phyloP scores from a whole-genome alignment of 306 rosid species.

The Clitoria ternatea region DNA sequence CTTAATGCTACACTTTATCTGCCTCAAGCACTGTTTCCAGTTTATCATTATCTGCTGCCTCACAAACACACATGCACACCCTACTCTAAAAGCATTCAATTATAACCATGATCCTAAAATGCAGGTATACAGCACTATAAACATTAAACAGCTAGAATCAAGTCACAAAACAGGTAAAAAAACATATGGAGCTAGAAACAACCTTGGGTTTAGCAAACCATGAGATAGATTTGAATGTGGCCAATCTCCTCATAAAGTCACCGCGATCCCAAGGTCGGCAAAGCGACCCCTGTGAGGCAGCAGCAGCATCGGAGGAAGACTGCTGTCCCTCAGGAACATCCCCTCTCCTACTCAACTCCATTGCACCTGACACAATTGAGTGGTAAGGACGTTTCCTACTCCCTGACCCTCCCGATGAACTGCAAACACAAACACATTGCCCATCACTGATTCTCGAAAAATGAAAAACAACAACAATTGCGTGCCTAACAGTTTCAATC shows the following conservation, averaged over 20 bases:
- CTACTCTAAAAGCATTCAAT: background rate
- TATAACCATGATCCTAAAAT: background rate
- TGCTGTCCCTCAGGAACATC: slow-evolving; percentile 35
- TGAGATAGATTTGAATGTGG: slow-evolving; percentile 89
- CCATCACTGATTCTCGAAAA: background rate
- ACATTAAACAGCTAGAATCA: no score
- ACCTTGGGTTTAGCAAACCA: slow-evolving; percentile 99
- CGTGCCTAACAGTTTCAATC: background rate
- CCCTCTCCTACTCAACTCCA: slow-evolving; percentile 43
- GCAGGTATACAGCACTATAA: background rate
- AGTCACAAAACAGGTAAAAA: no score
- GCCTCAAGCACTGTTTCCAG: background rate
- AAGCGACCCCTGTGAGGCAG: slow-evolving; percentile 31
- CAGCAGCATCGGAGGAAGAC: slow-evolving; percentile 31
- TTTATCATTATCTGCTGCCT: background rate
- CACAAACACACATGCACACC: background rate
- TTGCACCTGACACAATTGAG: slow-evolving; percentile 43
- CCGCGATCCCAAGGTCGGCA: slow-evolving; percentile 96
- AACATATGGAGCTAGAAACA: background rate
- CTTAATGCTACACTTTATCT: background rate
- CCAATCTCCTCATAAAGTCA: slow-evolving; percentile 70
- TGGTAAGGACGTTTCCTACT: slow-evolving; percentile 59
- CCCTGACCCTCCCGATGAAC: slow-evolving; percentile 47
- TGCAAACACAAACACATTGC: slow-evolving; percentile 20
- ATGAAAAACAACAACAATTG: background rate